Conservation (phyloP, 495 filamentous ascomycete genomes). For the Aspergillus campestris region DNA sequence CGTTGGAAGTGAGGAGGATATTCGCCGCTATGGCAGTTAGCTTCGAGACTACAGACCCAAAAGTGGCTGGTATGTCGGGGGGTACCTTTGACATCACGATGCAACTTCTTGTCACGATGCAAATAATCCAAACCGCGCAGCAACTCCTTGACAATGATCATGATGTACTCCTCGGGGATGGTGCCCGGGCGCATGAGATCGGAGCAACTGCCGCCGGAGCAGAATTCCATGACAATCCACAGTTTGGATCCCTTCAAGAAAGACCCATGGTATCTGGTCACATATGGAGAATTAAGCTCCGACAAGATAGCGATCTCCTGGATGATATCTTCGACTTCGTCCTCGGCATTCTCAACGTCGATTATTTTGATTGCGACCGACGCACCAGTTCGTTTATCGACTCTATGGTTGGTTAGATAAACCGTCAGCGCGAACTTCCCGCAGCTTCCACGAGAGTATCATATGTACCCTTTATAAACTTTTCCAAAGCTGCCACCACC, state of each 20-base stretch:
- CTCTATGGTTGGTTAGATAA: slow-evolving; percentile 34
- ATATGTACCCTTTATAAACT: slow-evolving; percentile 80
- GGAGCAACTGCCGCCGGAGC: slow-evolving; percentile 84
- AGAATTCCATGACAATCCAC: slow-evolving; percentile 98
- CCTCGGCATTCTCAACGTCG: slow-evolving; percentile 95
- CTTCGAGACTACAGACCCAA: not conserved
- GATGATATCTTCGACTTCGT: slow-evolving; percentile 98
- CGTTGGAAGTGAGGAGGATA: slow-evolving; percentile 74
- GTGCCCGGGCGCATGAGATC: slow-evolving; percentile 86
- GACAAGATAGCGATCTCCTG: slow-evolving; percentile 96
- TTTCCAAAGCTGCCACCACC: slow-evolving; percentile 89
- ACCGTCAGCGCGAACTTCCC: not conserved
- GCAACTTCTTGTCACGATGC: slow-evolving; percentile 89
- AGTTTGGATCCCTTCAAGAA: slow-evolving; percentile 91
- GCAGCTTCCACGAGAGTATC: slow-evolving; percentile 19
- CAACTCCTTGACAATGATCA: slow-evolving; percentile 85
- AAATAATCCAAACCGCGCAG: slow-evolving; percentile 87
- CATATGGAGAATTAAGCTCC: slow-evolving; percentile 85
- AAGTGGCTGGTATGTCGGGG: not conserved
- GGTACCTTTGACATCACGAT: slow-evolving; percentile 92
- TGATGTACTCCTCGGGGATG: slow-evolving; percentile 91
- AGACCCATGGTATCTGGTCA: slow-evolving; percentile 94
- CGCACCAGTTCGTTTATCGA: slow-evolving; percentile 76
- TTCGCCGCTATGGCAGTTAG: slow-evolving; percentile 65
- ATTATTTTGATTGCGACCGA: slow-evolving; percentile 94